These are phyloP conservation scores for Haberlea rhodopensis DNA, from an alignment of 257 asterid genomes.

Conservation along the genomic window DNA sequence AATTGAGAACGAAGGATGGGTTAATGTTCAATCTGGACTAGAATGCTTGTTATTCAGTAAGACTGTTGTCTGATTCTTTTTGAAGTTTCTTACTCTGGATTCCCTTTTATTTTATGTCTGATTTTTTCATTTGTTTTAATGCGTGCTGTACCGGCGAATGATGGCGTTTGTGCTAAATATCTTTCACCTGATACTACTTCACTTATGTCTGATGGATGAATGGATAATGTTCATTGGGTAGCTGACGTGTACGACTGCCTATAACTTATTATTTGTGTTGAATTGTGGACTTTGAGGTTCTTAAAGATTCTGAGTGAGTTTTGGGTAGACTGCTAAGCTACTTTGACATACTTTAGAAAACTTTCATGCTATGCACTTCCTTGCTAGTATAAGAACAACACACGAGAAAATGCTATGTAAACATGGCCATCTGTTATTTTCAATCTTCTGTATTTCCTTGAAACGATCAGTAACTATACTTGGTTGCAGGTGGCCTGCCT, in stretches of 20 bases:
- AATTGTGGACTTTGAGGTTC: background rate
- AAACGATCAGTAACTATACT: too few species aligned
- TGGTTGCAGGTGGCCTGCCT: too few species aligned
- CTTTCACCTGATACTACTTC: background rate
- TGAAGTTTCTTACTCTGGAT: background rate
- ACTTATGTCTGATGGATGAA: background rate
- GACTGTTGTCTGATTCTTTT: background rate
- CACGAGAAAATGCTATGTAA: too few species aligned
- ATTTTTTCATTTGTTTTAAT: too few species aligned
- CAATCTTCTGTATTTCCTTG: too few species aligned
- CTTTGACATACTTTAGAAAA: too few species aligned
- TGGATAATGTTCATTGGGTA: background rate
- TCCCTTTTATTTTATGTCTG: background rate
- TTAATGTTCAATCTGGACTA: background rate
- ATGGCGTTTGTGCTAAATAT: background rate
- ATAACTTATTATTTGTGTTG: background rate
- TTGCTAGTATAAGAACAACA: too few species aligned
- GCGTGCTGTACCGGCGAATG: background rate
- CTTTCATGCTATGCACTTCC: too few species aligned
- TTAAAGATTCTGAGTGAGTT: background rate
- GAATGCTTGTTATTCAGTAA: background rate
- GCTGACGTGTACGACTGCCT: background rate
- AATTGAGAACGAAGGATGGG: background rate
- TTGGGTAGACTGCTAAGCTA: background rate
- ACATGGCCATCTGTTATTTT: too few species aligned